Conservation (phyloP, 2,329 filamentous ascomycete species). For the Orbilia blumenaviensis region DNA sequence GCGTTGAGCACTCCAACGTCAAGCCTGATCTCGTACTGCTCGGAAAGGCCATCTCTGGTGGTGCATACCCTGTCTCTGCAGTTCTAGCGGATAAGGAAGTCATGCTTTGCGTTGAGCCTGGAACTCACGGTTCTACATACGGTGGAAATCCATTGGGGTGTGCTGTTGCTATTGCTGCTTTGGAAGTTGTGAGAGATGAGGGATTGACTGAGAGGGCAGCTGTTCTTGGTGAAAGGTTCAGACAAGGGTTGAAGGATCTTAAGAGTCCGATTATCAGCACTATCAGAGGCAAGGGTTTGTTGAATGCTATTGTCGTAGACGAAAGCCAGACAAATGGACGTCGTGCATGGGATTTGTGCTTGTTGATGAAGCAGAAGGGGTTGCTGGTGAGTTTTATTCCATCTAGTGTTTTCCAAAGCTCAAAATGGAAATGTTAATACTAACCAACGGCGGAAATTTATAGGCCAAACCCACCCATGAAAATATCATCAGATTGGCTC, state of each 20-base stretch:
- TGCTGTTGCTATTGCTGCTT: constrained; percentile 90
- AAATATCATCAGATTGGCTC: constrained; percentile 98
- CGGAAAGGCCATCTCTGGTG: constrained; percentile 96
- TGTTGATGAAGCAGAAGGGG: constrained; percentile 94
- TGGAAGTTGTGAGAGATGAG: constrained; percentile 94
- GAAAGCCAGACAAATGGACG: constrained; percentile 80
- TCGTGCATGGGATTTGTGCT: constrained; percentile 93
- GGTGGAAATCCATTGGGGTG: constrained; percentile 96
- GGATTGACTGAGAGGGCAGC: constrained; percentile 84
- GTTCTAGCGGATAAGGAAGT: constrained; percentile 88
- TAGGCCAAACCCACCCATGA: constrained; percentile 98
- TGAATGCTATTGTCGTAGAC: constrained; percentile 97
- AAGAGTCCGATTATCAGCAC: constrained; percentile 81
- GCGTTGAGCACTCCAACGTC: constrained; percentile 92
- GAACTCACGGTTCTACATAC: constrained; percentile 98
- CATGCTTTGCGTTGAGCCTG: constrained; percentile 95
- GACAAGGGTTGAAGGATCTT: constrained; percentile 77
- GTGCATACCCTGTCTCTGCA: constrained; percentile 98
- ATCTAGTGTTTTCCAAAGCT: too few relatives aligned
- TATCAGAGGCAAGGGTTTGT: constrained; percentile 88
- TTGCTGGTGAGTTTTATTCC: constrained; percentile 80
- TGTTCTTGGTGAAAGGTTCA: constrained; percentile 81
- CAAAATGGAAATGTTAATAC: constrained; percentile 37
- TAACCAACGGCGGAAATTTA: constrained; percentile 20
- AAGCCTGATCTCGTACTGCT: constrained; percentile 94